Evolutionary conservation across 768 basidiomycete species (phyloP).

Genomic region (Vararia minispora): DNA sequence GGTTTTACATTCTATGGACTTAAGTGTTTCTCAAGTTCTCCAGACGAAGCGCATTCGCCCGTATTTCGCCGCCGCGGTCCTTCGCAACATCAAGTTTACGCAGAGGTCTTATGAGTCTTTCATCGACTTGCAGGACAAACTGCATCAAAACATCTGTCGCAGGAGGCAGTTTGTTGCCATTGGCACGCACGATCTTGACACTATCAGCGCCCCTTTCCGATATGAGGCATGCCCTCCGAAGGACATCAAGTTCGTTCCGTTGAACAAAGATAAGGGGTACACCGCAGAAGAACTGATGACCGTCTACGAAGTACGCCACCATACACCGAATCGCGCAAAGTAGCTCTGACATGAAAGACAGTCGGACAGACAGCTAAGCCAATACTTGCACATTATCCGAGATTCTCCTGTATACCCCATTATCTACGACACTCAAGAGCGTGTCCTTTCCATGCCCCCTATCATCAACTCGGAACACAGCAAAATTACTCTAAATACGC

Average conservation of each 20-base stretch:
- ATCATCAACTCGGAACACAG: slow-evolving; percentile 97
- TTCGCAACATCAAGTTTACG: slow-evolving; percentile 86
- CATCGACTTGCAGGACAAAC: slow-evolving; percentile 98
- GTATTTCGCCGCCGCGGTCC: slow-evolving; percentile 80
- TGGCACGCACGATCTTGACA: slow-evolving; percentile 95
- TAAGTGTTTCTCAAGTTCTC: too few species aligned
- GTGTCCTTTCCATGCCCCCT: slow-evolving; percentile 92
- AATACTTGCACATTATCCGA: slow-evolving; percentile 85
- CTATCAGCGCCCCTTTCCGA: slow-evolving; percentile 76
- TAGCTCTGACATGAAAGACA: slow-evolving; percentile 21
- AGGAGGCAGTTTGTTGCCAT: slow-evolving; percentile 87
- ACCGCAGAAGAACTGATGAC: slow-evolving; percentile 89
- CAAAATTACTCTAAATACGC: slow-evolving; percentile 90
- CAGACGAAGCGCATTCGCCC: slow-evolving; percentile 81
- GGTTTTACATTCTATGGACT: slow-evolving; percentile 18
- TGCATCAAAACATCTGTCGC: slow-evolving; percentile 93
- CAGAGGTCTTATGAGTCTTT: slow-evolving; percentile 87
- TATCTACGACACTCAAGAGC: slow-evolving; percentile 85
- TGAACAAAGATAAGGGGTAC: slow-evolving; percentile 70
- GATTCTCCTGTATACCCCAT: slow-evolving; percentile 96
- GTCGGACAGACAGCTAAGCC: slow-evolving; percentile 86
- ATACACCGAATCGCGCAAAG: not conserved
- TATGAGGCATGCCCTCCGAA: slow-evolving; percentile 76
- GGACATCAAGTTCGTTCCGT: slow-evolving; percentile 84
- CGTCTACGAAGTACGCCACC: slow-evolving; percentile 77